Evolutionary conservation across 495 filamentous ascomycete species (phyloP).

Genomic region (Penicillium pancosmium): DNA sequence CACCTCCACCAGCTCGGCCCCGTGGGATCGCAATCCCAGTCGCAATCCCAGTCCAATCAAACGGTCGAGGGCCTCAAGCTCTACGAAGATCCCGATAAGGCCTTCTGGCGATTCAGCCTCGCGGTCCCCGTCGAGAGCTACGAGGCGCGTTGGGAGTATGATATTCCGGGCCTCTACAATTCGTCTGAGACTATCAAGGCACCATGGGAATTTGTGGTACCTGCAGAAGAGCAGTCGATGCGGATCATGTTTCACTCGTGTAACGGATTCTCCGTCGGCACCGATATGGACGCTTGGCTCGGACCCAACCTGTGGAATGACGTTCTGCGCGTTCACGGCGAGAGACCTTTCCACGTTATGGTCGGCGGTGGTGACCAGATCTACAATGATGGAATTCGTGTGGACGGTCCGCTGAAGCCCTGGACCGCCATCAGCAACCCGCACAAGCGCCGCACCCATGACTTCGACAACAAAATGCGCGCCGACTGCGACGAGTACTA

Average conservation of each 20-base stretch:
- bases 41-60: constrained; percentile 18
- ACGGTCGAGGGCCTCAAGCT: constrained; percentile 62
- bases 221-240: constrained; percentile 81
- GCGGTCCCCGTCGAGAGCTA: constrained; percentile 49
- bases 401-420: constrained; percentile 71
- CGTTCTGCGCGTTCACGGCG: constrained; percentile 68
- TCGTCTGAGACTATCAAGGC: constrained; percentile 41
- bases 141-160: constrained; percentile 54
- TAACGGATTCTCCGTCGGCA: constrained; percentile 94
- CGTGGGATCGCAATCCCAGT: constrained; percentile 23
- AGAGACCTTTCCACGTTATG: constrained; percentile 90
- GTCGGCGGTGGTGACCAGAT: constrained; percentile 95
- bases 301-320: constrained; percentile 91
- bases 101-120: constrained; percentile 81
- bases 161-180: constrained; percentile 44
- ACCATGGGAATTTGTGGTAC: constrained; percentile 68
- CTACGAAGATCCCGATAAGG: constrained; percentile 75
- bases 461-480: constrained; percentile 74
- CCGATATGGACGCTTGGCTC: constrained; percentile 80
- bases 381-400: constrained; percentile 89
- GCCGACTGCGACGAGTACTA: constrained; percentile 86
- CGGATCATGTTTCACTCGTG: constrained; percentile 95
- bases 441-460: constrained; percentile 74
- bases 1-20: constrained; percentile 50
- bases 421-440: constrained; percentile 87